Evolutionary conservation across 163 green algal genomes (phyloP), one percentile per base, ranked within the genome.

Genomic region (Scenedesmus sp.): DNA sequence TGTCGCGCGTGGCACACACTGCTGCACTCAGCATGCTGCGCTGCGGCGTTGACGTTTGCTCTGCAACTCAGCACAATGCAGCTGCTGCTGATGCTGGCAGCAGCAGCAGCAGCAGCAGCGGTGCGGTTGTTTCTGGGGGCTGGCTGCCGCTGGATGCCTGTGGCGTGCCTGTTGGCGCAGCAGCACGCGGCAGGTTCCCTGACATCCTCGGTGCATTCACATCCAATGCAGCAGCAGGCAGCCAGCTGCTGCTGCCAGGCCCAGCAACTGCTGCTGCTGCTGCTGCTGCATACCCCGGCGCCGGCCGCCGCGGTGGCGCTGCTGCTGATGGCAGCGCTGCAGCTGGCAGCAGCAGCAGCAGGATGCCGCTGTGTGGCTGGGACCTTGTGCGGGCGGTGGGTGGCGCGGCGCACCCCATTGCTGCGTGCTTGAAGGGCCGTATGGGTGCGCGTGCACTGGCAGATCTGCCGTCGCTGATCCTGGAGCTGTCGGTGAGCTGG

Each of bases 11-110:
- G 52, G 79, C 89, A 77, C 62, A 60, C 56, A 56, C 90, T 76
- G 93, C 82, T 73, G 84, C 89, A 16, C 23, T 88, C 46, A 89
- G 90, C 56, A 88, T 93, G 86, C 46, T 82, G 67, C 86, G 88
- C 15, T 91, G 88, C 4, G 85, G 77, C 4, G 60, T 92, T 16
- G 77, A 92, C 46, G 62, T 56, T 20, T 16, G 18, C 20, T 57
- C 54, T 56, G 7, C 34, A 46, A 46, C 62, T 16, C 85, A 67
- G 85, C 85, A 89, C 46, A 9, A 82, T 66, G 70, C 66, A 55
- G 34, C 16, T 66, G 60, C 52, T 16, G n/a, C 60, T 79, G 84
- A 16, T 77, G n/a, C 59, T 86, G 54, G 12, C n/a, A 6, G 26
- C 15, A 13, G 59, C 56, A 56, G 23, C 59, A 57, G 59, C 86